Base-by-base conservation (phyloP, 2,329 filamentous ascomycete genomes). In the Coniella lustricola region DNA sequence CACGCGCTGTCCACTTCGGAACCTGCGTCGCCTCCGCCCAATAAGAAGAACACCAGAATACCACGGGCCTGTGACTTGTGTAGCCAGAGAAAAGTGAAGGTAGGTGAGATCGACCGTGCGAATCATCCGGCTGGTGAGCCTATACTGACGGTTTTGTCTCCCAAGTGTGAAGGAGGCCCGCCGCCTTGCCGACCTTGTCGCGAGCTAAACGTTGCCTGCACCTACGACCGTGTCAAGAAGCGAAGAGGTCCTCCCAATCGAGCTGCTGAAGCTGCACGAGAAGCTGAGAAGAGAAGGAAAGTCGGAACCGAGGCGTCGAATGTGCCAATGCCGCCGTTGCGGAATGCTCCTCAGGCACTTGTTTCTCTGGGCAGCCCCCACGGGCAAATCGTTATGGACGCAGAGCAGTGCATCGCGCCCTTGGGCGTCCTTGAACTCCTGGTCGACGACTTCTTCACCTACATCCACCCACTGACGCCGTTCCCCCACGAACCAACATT, bases 401-500 rank as follows among this genome's bases (percentile, higher is more conserved):
- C 82, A 41, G 86, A 90, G 60, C 72, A 77, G 2, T 50, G 51
- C 17, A 89, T 90, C 53, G 85, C 84, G 35, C 82, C 85, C 0
- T 73, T 84, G 63, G 76, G 79, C 7, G 79, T 84, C 10, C 68
- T 90, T 45, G 76, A 84, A 57, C 73, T 84, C 2, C 72, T 90
- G 14, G 77, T 90, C 49, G 84, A 90, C 62, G 86, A 90, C 67
- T 90, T 87, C 73, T 90, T 90, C 66, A 88, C 83, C 16, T 89
- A 89, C 62, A 84, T 90, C 46, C 84, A 90, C 57, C 86, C 86
- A 1, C 73, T 90, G 8, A 79, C 79, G 50, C 86, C 86, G 0
- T 90, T 90, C 49, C 86, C 86, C 0, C 86, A 90, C 63, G 84
- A 90, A 60, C 84, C 85, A 0, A 85, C 84, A 3, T 90, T 90